Base-by-base conservation (phyloP, 805 yeast genomes). In the Pichia insulana region DNA sequence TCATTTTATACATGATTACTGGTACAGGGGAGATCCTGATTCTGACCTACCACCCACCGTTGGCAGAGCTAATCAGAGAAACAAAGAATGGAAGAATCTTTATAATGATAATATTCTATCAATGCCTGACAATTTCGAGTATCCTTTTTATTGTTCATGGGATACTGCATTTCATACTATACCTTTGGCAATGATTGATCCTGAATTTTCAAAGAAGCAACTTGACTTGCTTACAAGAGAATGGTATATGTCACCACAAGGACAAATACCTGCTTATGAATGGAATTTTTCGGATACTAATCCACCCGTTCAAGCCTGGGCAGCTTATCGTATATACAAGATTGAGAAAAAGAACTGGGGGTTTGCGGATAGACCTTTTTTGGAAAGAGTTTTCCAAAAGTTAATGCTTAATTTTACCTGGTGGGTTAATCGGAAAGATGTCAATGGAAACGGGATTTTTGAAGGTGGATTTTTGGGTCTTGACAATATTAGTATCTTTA, bases 241-340 rank as follows among this genome's bases (percentile, higher is more conserved):
- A 63, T 88, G 96, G 96, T 88, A 88, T 59, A 86, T 87, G 94
- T 96, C 90, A 59, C 96, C 96, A 36, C 88, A 88, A 59, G 97
- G 97, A n/a, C 96, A 89, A 63, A 77, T 87, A 50, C 96, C 97
- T 0, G 96, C 96, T 12, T 88, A 88, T 61, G 97, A 88, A 63
- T 88, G 97, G 97, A 88, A 89, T 60, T 88, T 88, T 56, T 70
- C 83, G 48, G 97, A 88, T 61, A 95, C 89, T n/a, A 88, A 88
- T 59, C 97, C 97, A 1, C 97, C 97, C 0, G 97, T 88, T 30
- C 96, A 89, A 59, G 96, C 96, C 0, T 88, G 96, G 96, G 81
- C 96, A 1, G 80, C 89, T 12, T 88, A 78, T 60, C 73, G 97
- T 53, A 84, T 84, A 34, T 88, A 77, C 65, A 88, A 89, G 62